Base-by-base conservation (phyloP, 306 rosid species). In the Macrotyloma uniflorum region DNA sequence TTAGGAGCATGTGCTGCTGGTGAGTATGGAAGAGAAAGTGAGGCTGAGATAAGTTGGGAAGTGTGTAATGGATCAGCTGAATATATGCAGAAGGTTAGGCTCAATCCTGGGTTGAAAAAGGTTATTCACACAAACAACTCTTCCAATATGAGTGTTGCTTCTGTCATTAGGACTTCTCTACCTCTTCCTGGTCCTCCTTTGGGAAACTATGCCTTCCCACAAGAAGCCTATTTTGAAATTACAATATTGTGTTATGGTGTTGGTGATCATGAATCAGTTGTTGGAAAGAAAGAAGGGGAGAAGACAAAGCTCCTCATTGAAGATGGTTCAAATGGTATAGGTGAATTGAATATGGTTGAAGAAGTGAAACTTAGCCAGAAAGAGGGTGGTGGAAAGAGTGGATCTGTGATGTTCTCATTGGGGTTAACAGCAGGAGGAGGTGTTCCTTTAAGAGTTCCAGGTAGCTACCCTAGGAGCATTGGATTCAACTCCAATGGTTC, bases 161-260 rank as follows among this genome's bases (percentile, higher is more conserved):
- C 93, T 57, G 89, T 85, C 16, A 84, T 90, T 13, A 86, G 85
- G 47, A 82, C 98, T 16, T 69, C 88, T 58, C 83, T 95, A 75
- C 99, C 99, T 70, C 80, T 96, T 20, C 99, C 99, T 2, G 98
- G 98, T 1, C 99, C 99, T 57, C 72, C 88, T 20, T 76, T 93
- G 70, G 97, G 93, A 28, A 90, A 82, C 84, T 65, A 75, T 35
- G 88, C 91, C 2, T 96, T 96, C 81, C 98, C 99, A 0, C 99
- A 91, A 87, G 97, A 93, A 46, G 93, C 99, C 4, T 96, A 93
- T 79, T 96, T 96, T 74, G 99, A 96, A 77, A 86, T 96, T 53
- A 96, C 91, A 2, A 79, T 96, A 35, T 66, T 91, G 86, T 13
- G 24, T 79, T 75, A 65, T 76, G 54, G 30, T 20, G 49, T 72